Conservation (phyloP, 2,329 filamentous ascomycete species). For the Venturia carpophila region DNA sequence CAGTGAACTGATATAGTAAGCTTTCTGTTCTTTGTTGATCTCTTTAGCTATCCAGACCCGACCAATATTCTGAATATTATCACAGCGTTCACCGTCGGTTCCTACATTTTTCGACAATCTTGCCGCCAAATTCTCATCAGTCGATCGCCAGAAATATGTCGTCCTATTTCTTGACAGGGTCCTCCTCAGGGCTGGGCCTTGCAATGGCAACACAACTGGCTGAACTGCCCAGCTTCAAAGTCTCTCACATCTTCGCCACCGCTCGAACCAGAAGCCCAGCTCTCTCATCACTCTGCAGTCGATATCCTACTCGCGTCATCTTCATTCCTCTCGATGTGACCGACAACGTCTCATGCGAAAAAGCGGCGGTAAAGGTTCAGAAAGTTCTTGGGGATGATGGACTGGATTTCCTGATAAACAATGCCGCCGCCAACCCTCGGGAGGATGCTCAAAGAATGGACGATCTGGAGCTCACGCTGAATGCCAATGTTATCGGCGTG, state of each 20-base stretch:
- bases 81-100: background rate
- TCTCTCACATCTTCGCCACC: slow-evolving; percentile 14
- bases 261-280: background rate
- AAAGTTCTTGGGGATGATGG: slow-evolving; percentile 31
- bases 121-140: background rate
- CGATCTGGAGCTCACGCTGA: slow-evolving; percentile 28
- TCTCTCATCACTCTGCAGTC: background rate
- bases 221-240: background rate
- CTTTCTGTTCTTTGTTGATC: background rate
- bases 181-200: slow-evolving; percentile 4
- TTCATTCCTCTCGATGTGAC: slow-evolving; percentile 35
- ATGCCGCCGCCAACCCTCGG: slow-evolving; percentile 28
- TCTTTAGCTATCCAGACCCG: background rate
- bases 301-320: slow-evolving; percentile 28
- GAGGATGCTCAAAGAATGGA: slow-evolving; percentile 16
- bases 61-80: background rate
- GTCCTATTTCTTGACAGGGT: slow-evolving; percentile 12
- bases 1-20: background rate
- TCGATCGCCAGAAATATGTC: background rate
- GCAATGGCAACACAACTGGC: slow-evolving; percentile 6
- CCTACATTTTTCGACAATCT: background rate
- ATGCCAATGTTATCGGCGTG: slow-evolving; percentile 33
- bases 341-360: slow-evolving; percentile 28
- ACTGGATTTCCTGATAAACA: slow-evolving; percentile 42
- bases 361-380: slow-evolving; percentile 31